These are phyloP conservation scores for Sungouiozyma intestinalis DNA, from an alignment of 805 yeast species.

Conservation along the genomic window DNA sequence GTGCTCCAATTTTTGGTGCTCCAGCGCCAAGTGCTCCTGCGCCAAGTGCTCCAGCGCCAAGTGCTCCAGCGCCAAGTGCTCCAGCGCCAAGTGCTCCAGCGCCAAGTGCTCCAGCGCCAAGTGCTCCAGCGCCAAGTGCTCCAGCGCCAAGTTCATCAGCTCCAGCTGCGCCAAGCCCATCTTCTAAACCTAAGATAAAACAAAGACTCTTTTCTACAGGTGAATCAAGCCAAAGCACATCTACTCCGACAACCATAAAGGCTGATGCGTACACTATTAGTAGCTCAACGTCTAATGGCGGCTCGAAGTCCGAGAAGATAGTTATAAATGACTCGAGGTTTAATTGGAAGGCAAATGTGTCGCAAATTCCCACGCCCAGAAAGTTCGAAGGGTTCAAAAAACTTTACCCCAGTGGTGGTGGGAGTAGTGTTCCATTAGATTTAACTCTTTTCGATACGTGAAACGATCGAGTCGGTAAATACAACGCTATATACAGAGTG, in stretches of 20 bases:
- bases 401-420: slow-evolving; percentile 91
- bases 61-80: too few relatives aligned
- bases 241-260: slow-evolving; percentile 15
- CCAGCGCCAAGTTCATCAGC: too few relatives aligned
- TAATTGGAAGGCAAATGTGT: slow-evolving; percentile 49
- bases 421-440: slow-evolving; percentile 80
- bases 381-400: slow-evolving; percentile 60
- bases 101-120: slow-evolving; percentile 9
- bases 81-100: slow-evolving; percentile 3
- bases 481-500: slow-evolving; percentile 1
- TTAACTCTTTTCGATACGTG: slow-evolving; percentile 27
- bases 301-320: slow-evolving; percentile 18
- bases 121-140: background rate
- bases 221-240: slow-evolving; percentile 22
- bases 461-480: background rate
- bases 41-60: too few relatives aligned
- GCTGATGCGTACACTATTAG: slow-evolving; percentile 8
- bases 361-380: slow-evolving; percentile 81
- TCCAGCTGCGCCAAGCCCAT: slow-evolving; percentile 8
- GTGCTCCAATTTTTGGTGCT: too few relatives aligned
- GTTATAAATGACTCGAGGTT: slow-evolving; percentile 62
- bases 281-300: slow-evolving; percentile 4
- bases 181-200: slow-evolving; percentile 8
- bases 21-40: slow-evolving; percentile 10
- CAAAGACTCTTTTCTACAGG: slow-evolving; percentile 24